Conservation (phyloP, 768 basidiomycete genomes). For the Phanerodontia chrysosporium region DNA sequence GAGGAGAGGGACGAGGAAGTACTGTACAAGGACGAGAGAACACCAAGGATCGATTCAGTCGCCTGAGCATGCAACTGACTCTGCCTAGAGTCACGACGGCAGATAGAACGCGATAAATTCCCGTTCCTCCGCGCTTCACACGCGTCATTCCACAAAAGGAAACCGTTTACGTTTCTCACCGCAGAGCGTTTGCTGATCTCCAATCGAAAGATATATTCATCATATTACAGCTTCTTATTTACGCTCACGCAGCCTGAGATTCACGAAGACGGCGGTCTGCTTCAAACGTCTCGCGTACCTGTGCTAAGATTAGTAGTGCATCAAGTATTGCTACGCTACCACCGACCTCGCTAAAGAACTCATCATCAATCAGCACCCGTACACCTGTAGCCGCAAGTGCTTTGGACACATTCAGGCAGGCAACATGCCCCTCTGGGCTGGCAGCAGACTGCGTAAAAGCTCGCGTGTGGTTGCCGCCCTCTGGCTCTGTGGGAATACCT, state of each 20-base stretch:
- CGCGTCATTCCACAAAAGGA: not conserved
- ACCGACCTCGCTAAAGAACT: conserved; percentile 54
- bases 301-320: too few species aligned
- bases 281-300: conserved; percentile 49
- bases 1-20: conserved; percentile 6
- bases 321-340: too few species aligned
- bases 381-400: conserved; percentile 69
- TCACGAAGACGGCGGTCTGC: conserved; percentile 29
- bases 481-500: conserved; percentile 72
- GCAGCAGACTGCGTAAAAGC: conserved; percentile 64
- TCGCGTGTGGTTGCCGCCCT: conserved; percentile 77
- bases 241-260: not conserved
- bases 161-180: not conserved
- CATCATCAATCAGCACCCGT: conserved; percentile 63
- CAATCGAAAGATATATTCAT: too few species aligned
- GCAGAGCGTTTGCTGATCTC: too few species aligned
- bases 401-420: conserved; percentile 63
- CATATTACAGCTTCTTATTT: too few species aligned
- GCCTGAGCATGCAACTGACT: conserved; percentile 30
- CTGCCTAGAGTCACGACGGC: conserved; percentile 2
- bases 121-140: conserved; percentile 2
- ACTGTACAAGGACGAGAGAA: conserved; percentile 17
- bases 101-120: conserved; percentile 6
- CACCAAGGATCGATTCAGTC: conserved; percentile 27
- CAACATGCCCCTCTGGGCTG: conserved; percentile 57